Evolutionary conservation across 805 yeast genomes (phyloP), one percentile per base, ranked within the genome.

Genomic region (Kuraishia borneana): DNA sequence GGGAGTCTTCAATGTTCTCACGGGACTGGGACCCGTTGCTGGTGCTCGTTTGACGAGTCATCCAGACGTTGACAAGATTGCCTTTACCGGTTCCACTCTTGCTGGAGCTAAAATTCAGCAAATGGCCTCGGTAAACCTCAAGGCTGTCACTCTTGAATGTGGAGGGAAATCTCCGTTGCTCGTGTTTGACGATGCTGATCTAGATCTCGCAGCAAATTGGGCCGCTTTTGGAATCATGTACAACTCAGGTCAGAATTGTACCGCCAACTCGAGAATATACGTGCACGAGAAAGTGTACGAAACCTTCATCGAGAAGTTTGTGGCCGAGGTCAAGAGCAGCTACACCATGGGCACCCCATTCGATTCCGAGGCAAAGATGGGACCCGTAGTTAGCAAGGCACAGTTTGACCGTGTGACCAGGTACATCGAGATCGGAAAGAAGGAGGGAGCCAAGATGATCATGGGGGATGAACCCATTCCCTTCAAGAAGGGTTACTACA

Each of bases 141-240:
- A 77, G 53, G 71, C 70, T 21, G 76, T 76, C 25, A 73, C 83
- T 17, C 59, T 76, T 49, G 84, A 77, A 55, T 76, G 82, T 51
- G 84, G 84, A 43, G 84, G 84, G 38, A 77, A 77, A 48, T 75
- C 83, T 12, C 83, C 83, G 29, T 58, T 74, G 45, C 57, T 77
- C 36, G 63, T 77, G 10, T 69, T 78, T 44, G 68, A 62, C 16
- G 84, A 77, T 51, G 80, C 83, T 14, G 75, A 76, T 45, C 39
- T 77, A 22, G 75, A 70, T 3, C 76, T 74, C 51, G 79, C 82
- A 34, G 77, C 68, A 26, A 73, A 73, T 53, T 76, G 83, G 81
- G 73, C 79, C 13, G 68, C 78, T 16, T 53, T 70, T 39, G 84
- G 83, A 50, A 64, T 76, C 42, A 70, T 75, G 68, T 61, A 61